Conservation (phyloP, 176 grass and related monocot genomes). For the Aechmea fasciata region DNA sequence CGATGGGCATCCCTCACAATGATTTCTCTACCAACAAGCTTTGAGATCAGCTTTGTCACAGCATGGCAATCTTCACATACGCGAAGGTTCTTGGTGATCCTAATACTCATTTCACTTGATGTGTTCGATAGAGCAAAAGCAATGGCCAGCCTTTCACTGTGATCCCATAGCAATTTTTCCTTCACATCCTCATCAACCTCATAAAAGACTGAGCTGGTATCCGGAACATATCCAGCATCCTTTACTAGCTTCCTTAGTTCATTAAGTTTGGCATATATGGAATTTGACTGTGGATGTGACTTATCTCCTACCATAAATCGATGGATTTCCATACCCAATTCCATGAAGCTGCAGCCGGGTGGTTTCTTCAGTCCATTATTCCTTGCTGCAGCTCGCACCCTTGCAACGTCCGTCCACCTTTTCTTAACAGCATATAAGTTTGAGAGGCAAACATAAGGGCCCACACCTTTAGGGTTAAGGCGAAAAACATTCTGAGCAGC, state of each 20-base stretch:
- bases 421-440: conserved; percentile 18
- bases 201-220: conserved; percentile 11
- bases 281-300: conserved; percentile 6
- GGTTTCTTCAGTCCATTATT: conserved; percentile 18
- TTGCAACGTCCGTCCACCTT: conserved; percentile 19
- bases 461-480: conserved; percentile 15
- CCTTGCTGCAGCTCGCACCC: conserved; percentile 11
- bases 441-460: conserved; percentile 21
- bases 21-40: conserved; percentile 9
- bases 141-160: conserved; percentile 18
- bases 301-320: conserved; percentile 19
- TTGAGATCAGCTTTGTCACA: conserved; percentile 5
- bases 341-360: conserved; percentile 23
- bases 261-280: conserved; percentile 8
- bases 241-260: conserved; percentile 8
- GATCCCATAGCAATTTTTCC: conserved; percentile 18
- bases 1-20: conserved; percentile 15
- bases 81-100: conserved; percentile 8
- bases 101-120: background rate
- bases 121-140: conserved; percentile 10
- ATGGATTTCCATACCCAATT: conserved; percentile 10
- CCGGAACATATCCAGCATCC: conserved; percentile 13
- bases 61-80: conserved; percentile 8
- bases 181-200: conserved; percentile 12
- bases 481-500: conserved; percentile 14